phyloP scores from a whole-genome alignment of 306 rosid genomes.

The Quercus engelmannii region DNA sequence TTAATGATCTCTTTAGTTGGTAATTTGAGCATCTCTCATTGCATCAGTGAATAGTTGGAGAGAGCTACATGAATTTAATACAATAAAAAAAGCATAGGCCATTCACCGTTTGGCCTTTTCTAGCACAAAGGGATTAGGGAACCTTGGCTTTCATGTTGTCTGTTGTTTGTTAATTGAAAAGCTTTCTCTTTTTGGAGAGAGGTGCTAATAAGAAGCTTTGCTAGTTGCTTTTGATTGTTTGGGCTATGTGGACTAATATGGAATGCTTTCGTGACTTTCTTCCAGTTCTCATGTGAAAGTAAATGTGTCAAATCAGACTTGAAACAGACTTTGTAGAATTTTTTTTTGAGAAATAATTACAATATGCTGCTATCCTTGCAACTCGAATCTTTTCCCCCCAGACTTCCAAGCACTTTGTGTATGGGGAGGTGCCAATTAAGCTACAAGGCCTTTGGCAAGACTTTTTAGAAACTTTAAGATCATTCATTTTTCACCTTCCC shows the following conservation, averaged over 20 bases:
- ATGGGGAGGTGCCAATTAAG: too few relatives aligned
- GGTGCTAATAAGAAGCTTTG: not conserved
- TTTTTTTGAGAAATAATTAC: too few relatives aligned
- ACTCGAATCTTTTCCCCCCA: too few relatives aligned
- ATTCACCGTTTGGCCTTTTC: too few relatives aligned
- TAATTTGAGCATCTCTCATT: not conserved
- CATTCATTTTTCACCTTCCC: not conserved
- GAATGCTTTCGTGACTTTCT: not conserved
- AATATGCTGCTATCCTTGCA: too few relatives aligned
- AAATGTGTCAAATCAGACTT: not conserved
- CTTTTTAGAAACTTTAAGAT: not conserved
- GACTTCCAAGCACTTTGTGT: too few relatives aligned
- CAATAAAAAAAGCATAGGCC: too few relatives aligned
- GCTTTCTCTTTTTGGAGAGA: not conserved
- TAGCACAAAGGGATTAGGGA: not conserved
- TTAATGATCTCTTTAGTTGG: not conserved
- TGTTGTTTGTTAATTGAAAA: not conserved
- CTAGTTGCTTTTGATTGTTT: not conserved
- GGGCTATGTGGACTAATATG: not conserved
- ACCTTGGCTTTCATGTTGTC: not conserved
- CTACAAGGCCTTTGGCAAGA: not conserved
- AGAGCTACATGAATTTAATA: not conserved
- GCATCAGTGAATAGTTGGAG: not conserved
- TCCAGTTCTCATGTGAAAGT: not conserved
- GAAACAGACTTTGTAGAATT: not conserved